Base-by-base conservation (phyloP, 768 basidiomycete species). In the Paxillus involutus region DNA sequence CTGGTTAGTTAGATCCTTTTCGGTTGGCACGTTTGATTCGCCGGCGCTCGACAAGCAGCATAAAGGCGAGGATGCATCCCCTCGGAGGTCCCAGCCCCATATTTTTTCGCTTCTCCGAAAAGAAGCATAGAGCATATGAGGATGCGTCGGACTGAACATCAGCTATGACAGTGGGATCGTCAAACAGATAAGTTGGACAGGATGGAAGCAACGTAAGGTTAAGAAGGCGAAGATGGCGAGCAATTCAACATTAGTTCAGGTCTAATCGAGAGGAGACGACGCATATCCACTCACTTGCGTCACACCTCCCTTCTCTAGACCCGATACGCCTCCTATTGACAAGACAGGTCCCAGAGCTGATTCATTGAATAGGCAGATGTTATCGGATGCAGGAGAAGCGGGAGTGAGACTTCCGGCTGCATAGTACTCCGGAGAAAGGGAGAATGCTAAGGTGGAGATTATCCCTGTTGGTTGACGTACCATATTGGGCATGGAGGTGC, bases 391-490 rank as follows among this genome's bases (percentile, higher is more conserved):
- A 4, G 75, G 72, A 0, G 76, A 63, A 9, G 77, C 75, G 0
- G 82, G 77, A 3, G 78, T 74, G 32, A 92, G 81, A 6, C 83
- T 88, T 0, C 93, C 94, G 7, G 91, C 93, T 0, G 93, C 94
- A 58, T 84, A 94, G 13, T 86, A 72, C 39, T 84, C 84, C 46
- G 81, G 79, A 9, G 76, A 73, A 0, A 85, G 77, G 16, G 83
- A 85, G 68, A 97, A 94, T 0, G 90, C 83, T 5, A 98, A 71
- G 1, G 92, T 73, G 4, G 94, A 94, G 40, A 98, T 80, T 55
- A 98, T 91, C 1, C 95, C 93, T 93, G 47, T 51, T 29, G 10
- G 26, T 12, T 39, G n/a, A 30, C 29, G 4, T 30, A 19, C 14
- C 30, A 49, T 26, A 49, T 59, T 33, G 33, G 33, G 11, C 33